Base-by-base conservation (phyloP, 2,329 filamentous ascomycete species). In the Nemania bipapillata region DNA sequence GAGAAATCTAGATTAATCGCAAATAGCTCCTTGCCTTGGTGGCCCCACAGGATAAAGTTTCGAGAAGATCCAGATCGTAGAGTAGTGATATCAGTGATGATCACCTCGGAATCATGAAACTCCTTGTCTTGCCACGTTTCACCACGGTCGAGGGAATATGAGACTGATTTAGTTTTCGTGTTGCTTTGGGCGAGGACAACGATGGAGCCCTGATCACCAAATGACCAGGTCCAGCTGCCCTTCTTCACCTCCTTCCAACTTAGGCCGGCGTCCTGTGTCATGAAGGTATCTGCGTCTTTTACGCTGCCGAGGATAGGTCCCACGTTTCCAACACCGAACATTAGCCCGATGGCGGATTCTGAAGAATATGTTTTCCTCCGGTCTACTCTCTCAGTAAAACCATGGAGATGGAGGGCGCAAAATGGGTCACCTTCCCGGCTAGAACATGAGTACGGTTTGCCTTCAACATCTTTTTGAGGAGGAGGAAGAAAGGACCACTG, bases 271-370 rank as follows among this genome's bases (percentile, higher is more conserved):
- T 99, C 94, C 0, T 86, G 86, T 11, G 93, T 96, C 84, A 98
- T 91, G 81, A 95, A 99, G 0, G 95, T 98, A 77, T 96, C 91
- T 15, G 91, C 91, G 17, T 95, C 89, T 61, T 91, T 89, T 70
- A 89, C 85, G 30, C 85, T 83, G 7, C 85, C 86, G 53, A 97
- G 86, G 67, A 85, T 84, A 17, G 83, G 78, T 11, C 96, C 96
- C 9, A 99, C 94, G 75, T 98, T 99, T 73, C 96, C 96, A 70
- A 94, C 88, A 17, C 89, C 96, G 78, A 99, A 90, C 89, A 98
- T 93, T 61, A 99, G 81, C 11, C 96, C 96, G 42, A 97, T 89
- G 0, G 96, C 95, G 3, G 92, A 94, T 54, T 90, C 88, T 2
- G 94, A 97, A 8, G 93, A 96, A 80, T 92, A 98, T 0, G 93